These are phyloP conservation scores for Fraxinus sp. DNA, from an alignment of 305 asterid genomes.

Conservation along the genomic window DNA sequence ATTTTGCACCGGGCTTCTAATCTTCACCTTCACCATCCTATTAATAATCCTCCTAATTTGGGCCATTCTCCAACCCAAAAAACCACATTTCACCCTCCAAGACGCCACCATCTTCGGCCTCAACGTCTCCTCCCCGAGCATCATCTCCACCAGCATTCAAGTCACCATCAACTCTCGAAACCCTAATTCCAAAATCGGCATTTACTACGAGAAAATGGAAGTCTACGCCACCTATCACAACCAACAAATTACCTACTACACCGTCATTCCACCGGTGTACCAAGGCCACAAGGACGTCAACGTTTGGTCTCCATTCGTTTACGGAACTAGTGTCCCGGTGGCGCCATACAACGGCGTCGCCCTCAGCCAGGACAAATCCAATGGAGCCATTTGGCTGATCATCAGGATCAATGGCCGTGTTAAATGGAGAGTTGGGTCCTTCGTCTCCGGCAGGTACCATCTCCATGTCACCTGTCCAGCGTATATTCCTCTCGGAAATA, in stretches of 20 bases:
- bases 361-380: constrained; percentile 38
- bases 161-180: constrained; percentile 56
- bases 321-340: constrained; percentile 58
- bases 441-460: constrained; percentile 55
- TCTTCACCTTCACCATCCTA: constrained; percentile 45
- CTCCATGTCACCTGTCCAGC: constrained; percentile 64
- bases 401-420: constrained; percentile 55
- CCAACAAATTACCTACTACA: constrained; percentile 64
- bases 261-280: constrained; percentile 53
- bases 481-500: constrained; percentile 43
- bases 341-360: constrained; percentile 69
- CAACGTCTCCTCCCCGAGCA: constrained; percentile 63
- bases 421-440: constrained; percentile 56
- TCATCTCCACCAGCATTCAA: constrained; percentile 62
- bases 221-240: constrained; percentile 51
- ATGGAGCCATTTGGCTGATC: constrained; percentile 43
- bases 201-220: constrained; percentile 52
- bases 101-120: constrained; percentile 72
- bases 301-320: constrained; percentile 70
- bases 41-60: constrained; percentile 46
- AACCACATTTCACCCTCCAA: constrained; percentile 64
- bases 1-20: constrained; percentile 28
- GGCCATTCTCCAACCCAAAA: constrained; percentile 63
- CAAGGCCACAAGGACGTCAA: constrained; percentile 64
- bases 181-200: constrained; percentile 53